Evolutionary conservation across 345 rosid genomes (phyloP).

Genomic region (Eucalyptus albens): DNA sequence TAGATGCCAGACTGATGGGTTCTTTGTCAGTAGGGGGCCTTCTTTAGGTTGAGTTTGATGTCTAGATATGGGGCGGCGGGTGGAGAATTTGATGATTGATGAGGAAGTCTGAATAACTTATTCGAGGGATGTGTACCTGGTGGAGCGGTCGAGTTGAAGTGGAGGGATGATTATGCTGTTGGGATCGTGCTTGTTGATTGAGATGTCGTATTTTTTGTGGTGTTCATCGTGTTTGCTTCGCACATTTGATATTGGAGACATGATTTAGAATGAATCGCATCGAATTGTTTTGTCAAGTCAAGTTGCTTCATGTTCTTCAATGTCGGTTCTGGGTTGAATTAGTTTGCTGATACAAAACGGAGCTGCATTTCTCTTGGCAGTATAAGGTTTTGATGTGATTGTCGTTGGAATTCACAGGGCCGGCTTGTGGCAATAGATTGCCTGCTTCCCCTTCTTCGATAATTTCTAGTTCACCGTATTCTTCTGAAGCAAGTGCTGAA

Average conservation of each 20-base stretch:
- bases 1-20: background rate
- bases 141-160: background rate
- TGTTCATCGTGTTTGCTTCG: background rate
- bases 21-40: background rate
- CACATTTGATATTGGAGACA: background rate
- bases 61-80: background rate
- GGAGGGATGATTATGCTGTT: background rate
- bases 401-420: background rate
- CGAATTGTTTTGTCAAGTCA: background rate
- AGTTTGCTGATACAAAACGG: background rate
- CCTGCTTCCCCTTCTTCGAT: background rate
- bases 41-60: background rate
- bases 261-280: background rate
- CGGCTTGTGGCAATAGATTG: constrained; percentile 2
- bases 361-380: background rate
- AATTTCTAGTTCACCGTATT: constrained; percentile 12
- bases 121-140: background rate
- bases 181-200: background rate
- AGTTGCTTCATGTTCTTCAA: background rate
- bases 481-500: constrained; percentile 8
- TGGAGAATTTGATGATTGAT: background rate
- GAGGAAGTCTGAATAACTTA: background rate
- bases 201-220: background rate
- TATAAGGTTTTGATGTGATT: background rate
- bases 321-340: background rate